Base-by-base conservation (phyloP, 2,329 filamentous ascomycete genomes). In the Calonectria ilicicola region DNA sequence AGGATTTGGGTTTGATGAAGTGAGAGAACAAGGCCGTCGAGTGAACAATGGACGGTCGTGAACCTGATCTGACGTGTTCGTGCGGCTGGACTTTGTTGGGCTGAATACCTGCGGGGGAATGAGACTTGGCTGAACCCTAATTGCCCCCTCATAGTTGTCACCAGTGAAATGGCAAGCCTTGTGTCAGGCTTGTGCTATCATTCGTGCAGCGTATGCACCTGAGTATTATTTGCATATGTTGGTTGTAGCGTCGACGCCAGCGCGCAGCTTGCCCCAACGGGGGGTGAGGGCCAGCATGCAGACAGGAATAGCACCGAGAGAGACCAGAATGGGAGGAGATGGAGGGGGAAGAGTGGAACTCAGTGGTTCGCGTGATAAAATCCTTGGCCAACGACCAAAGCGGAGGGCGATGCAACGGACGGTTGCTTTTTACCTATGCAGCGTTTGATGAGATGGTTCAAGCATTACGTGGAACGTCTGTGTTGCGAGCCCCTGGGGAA, bases 211-310 rank as follows among this genome's bases (percentile, higher is more conserved):
- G 53, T 72, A 67, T 60, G 60, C 66, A 56, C 26, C 74, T 75
- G 65, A 69, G 72, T 63, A 67, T 74, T 68, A 74, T 74, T 51
- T 73, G 69, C 63, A 69, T 64, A 53, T 62, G 32, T 73, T 56
- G 69, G 56, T 35, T 58, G 53, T 65, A 75, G 67, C 38, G 38
- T 21, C 42, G 23, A 29, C 26, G 47, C 47, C 47, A 62, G 58
- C 12, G 21, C 17, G 58, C 58, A 26, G 23, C 47, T 42, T 29
- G 23, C 23, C 53, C 27, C 29, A 49, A 49, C 32, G 42, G 21
- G 42, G 40, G 51, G 17, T 32, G 29, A n/a, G 65, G 65, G 29
- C 19, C 21, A 40, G 65, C 65, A 53, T 35, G 35, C n/a, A 27
- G 47, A 29, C 47, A 17, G 21, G 23, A 8, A 26, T 14, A 27